These are phyloP conservation scores for Kwoniella bestiolae DNA, from an alignment of 768 basidiomycete genomes.

Conservation along the genomic window DNA sequence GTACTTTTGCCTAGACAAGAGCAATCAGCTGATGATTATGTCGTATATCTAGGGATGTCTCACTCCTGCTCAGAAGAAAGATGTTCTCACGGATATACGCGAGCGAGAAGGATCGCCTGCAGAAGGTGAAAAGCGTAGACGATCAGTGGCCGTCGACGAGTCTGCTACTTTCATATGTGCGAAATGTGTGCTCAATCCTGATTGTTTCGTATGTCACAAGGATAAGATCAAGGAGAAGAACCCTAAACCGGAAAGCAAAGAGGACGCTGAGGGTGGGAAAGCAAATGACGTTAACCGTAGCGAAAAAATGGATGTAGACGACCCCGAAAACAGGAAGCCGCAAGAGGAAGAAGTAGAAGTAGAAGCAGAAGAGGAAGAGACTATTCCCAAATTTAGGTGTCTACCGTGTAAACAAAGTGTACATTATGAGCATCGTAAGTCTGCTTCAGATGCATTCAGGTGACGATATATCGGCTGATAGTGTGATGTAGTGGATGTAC, in stretches of 20 bases:
- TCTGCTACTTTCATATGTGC: conserved; percentile 31
- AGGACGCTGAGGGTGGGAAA: conserved; percentile 57
- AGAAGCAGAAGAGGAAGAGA: conserved; percentile 25
- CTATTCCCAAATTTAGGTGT: conserved; percentile 73
- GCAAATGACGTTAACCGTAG: conserved; percentile 57
- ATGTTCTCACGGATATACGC: conserved; percentile 28
- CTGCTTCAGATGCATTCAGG: neutral
- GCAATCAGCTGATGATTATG: neutral
- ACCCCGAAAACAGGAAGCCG: too few species aligned
- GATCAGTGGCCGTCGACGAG: conserved; percentile 41
- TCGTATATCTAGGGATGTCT: conserved; percentile 37
- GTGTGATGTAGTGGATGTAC: conserved; percentile 54
- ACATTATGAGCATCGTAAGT: conserved; percentile 72
- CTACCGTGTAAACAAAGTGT: conserved; percentile 77
- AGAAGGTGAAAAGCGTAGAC: conserved; percentile 27
- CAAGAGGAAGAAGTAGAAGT: too few species aligned
- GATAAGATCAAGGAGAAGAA: conserved; percentile 5
- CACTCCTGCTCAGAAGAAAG: conserved; percentile 23
- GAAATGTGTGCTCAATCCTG: conserved; percentile 28
- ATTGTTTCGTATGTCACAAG: conserved; percentile 42
- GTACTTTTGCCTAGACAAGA: too few species aligned
- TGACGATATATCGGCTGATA: neutral
- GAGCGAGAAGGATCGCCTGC: conserved; percentile 36
- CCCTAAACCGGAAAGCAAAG: neutral
- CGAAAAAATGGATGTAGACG: conserved; percentile 35